phyloP scores from a whole-genome alignment of 2,329 filamentous ascomycete species.

The Fusarium foetens region DNA sequence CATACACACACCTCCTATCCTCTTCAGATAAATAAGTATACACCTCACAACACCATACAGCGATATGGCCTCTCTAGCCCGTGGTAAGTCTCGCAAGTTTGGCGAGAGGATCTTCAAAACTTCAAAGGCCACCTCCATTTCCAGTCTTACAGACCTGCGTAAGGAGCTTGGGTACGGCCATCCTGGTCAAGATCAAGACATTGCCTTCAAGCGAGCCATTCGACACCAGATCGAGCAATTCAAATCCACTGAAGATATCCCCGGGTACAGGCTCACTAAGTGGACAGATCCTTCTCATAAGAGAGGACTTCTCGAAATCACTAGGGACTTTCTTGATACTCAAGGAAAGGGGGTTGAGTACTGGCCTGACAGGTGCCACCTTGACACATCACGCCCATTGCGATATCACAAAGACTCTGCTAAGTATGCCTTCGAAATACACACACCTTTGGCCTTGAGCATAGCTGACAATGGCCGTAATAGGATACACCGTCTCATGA shows the following conservation, averaged over 20 bases:
- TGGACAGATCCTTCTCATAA: conserved; percentile 30
- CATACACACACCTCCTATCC: too few species aligned
- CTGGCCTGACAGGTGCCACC: conserved; percentile 23
- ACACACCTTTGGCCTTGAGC: not conserved
- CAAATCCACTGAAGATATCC: not conserved
- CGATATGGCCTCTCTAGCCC: too few species aligned
- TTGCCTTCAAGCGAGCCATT: conserved; percentile 25
- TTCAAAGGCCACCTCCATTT: conserved; percentile 4
- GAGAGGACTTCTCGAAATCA: conserved; percentile 26
- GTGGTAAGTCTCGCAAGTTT: too few species aligned
- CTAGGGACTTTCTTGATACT: conserved; percentile 17
- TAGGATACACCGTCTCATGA: conserved; percentile 18
- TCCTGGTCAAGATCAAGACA: conserved; percentile 2
- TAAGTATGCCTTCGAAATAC: conserved; percentile 9
- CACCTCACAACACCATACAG: too few species aligned
- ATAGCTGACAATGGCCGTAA: not conserved
- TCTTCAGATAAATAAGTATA: too few species aligned
- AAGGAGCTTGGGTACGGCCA: conserved; percentile 26
- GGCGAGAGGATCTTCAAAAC: conserved; percentile 1
- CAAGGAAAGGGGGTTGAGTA: conserved; percentile 25
- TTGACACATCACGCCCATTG: not conserved
- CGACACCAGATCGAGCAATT: conserved; percentile 3
- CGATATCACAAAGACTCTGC: conserved; percentile 21
- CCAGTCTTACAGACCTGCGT: conserved; percentile 26
- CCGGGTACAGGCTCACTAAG: not conserved